A percentile compares a stretch with the other conserved stretches of the same genome.
phyloP scores from a whole-genome alignment of 2,329 filamentous ascomycete species.

The Podosphaera fusca region DNA sequence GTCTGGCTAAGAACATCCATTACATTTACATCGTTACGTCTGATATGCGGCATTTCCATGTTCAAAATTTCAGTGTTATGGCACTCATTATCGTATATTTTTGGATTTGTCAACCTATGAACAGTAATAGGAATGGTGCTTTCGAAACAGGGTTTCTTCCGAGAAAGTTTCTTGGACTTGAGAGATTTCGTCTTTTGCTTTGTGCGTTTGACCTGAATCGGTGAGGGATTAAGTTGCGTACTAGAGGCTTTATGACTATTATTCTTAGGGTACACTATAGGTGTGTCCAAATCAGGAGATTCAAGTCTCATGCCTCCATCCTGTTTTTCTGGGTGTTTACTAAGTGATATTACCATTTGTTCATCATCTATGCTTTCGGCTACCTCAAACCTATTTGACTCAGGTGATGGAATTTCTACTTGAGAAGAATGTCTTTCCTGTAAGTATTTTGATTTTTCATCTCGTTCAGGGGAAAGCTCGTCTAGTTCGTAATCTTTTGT shows the following conservation, averaged over 20 bases:
- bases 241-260: slow-evolving; percentile 4
- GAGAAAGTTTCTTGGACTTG: slow-evolving; percentile 6
- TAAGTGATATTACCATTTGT: slow-evolving; percentile 16
- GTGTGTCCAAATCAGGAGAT: slow-evolving; percentile 19
- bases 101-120: slow-evolving; percentile 32
- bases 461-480: slow-evolving; percentile 14
- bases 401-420: not conserved
- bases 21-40: slow-evolving; percentile 31
- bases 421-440: not conserved
- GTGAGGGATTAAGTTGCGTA: slow-evolving; percentile 5
- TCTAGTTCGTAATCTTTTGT: slow-evolving; percentile 9
- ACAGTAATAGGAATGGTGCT: slow-evolving; percentile 34
- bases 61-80: slow-evolving; percentile 23
- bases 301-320: slow-evolving; percentile 10
- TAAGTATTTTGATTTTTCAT: not conserved
- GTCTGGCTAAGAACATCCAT: slow-evolving; percentile 39
- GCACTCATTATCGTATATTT: slow-evolving; percentile 20
- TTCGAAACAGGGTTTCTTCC: slow-evolving; percentile 12
- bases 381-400: slow-evolving; percentile 13
- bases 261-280: slow-evolving; percentile 15
- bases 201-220: slow-evolving; percentile 9
- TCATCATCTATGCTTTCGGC: slow-evolving; percentile 16
- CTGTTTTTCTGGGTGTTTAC: slow-evolving; percentile 19
- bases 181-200: slow-evolving; percentile 8
- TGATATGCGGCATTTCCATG: slow-evolving; percentile 28